A percentile compares a stretch with the other conserved stretches of the same genome.
phyloP scores from a whole-genome alignment of 768 basidiomycete species.

The Phlebiopsis flavidoalba region DNA sequence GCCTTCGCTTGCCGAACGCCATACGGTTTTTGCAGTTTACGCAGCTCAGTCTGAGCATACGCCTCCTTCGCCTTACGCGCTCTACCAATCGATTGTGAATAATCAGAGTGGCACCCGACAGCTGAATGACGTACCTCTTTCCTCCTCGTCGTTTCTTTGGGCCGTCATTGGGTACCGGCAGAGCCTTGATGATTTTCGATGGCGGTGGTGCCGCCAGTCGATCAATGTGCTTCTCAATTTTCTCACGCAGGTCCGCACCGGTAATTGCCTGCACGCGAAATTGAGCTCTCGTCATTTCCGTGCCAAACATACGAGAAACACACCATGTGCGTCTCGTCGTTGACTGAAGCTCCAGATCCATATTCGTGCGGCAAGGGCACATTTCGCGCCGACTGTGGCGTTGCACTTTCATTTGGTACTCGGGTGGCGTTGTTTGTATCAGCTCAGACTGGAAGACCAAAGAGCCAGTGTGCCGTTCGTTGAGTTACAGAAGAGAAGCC shows the following conservation, averaged over 20 bases:
- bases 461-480: conserved; percentile 91
- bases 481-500: conserved; percentile 89
- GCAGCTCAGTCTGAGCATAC: conserved; percentile 92
- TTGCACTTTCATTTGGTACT: conserved; percentile 89
- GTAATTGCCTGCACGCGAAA: conserved; percentile 53
- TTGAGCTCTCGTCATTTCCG: background rate
- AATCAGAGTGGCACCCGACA: background rate
- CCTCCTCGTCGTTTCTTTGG: conserved; percentile 95
- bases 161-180: conserved; percentile 93
- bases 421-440: conserved; percentile 78
- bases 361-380: conserved; percentile 82
- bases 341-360: conserved; percentile 91
- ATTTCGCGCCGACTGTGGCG: conserved; percentile 92
- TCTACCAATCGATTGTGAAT: conserved; percentile 32
- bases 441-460: conserved; percentile 93
- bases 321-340: conserved; percentile 78
- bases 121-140: conserved; percentile 54
- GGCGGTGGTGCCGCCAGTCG: conserved; percentile 92
- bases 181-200: conserved; percentile 85
- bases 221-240: conserved; percentile 92
- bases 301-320: conserved; percentile 12
- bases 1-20: conserved; percentile 74
- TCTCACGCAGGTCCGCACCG: conserved; percentile 75
- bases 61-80: conserved; percentile 99
- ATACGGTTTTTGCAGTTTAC: conserved; percentile 97